Base-by-base conservation (phyloP, 345 rosid genomes). In the Garcia nutans region DNA sequence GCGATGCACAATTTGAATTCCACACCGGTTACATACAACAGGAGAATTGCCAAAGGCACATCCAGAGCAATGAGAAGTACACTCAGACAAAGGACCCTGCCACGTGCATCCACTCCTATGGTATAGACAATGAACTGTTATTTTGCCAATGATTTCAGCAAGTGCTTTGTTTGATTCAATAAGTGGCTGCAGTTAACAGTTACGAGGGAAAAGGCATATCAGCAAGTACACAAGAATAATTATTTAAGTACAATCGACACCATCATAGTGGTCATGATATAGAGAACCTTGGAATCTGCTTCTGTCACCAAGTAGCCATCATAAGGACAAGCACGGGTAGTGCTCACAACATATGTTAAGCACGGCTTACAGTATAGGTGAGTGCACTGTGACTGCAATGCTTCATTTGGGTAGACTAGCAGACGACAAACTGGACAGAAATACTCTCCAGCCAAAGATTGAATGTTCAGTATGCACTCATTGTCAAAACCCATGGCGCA, bases 71-170 rank as follows among this genome's bases (percentile, higher is more conserved):
- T 93, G 98, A 41, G 80, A 58, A 61, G 89, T 73, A 77, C 93
- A 88, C 19, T 89, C 93, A 55, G 88, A 83, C 28, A 93, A 78
- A 49, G 89, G 74, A 47, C 97, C 98, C 72, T 88, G 88, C 98
- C 98, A 93, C 8, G 90, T 77, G 74, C 98, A 93, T 58, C 98
- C 97, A 79, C 97, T 93, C 82, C 87, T 87, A 76, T 90, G 83
- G 75, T 85, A 93, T 26, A 90, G 81, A 77, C 97, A 93, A 63
- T 85, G 86, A 65, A 93, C 94, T 2, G 70, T 76, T 70, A 85
- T 82, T 77, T 86, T 87, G 78, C 87, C 88, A 78, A 93, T 90
- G 63, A 92, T 79, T 70, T 91, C 93, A 41, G 93, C 92, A 44
- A 93, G 82, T 44, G 78, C 62, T 74, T 79, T 87, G 77, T 91